phyloP scores from a whole-genome alignment of 495 filamentous ascomycete genomes.

The Podospora sp. region DNA sequence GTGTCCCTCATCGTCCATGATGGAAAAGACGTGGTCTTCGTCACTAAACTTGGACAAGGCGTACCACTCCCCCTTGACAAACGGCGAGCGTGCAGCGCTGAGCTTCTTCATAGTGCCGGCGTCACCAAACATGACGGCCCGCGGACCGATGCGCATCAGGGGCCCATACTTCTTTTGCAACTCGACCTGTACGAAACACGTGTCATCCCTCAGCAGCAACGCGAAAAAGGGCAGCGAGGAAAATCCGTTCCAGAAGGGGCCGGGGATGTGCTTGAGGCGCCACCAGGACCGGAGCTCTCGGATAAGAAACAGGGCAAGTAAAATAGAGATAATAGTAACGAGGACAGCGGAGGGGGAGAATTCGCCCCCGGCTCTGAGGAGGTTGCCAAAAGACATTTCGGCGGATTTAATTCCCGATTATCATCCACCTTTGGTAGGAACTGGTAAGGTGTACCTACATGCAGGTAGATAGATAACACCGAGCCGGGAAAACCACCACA shows the following conservation, averaged over 20 bases:
- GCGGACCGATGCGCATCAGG: slow-evolving; percentile 48
- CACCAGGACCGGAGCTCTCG: slow-evolving; percentile 25
- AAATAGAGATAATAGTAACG: not conserved
- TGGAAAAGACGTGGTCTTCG: slow-evolving; percentile 42
- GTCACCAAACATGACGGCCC: slow-evolving; percentile 46
- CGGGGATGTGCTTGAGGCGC: slow-evolving; percentile 38
- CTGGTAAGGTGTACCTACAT: too few relatives aligned
- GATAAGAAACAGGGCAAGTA: not conserved
- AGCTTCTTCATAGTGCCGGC: slow-evolving; percentile 44
- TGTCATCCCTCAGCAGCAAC: slow-evolving; percentile 25
- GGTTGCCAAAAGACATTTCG: too few relatives aligned
- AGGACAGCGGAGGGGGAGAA: not conserved
- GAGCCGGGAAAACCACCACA: too few relatives aligned
- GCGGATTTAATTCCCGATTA: too few relatives aligned
- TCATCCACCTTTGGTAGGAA: too few relatives aligned
- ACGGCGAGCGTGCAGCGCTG: slow-evolving; percentile 39
- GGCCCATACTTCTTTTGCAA: slow-evolving; percentile 33
- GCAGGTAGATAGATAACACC: too few relatives aligned
- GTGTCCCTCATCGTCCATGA: slow-evolving; percentile 29
- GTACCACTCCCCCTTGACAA: slow-evolving; percentile 46
- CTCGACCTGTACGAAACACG: slow-evolving; percentile 28
- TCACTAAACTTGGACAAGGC: slow-evolving; percentile 40
- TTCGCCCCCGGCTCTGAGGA: too few relatives aligned
- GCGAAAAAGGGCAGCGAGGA: slow-evolving; percentile 31
- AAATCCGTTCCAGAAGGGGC: slow-evolving; percentile 33